These are phyloP conservation scores for Xerophyta viscosa DNA, from an alignment of 106 monocot species.

Conservation along the genomic window DNA sequence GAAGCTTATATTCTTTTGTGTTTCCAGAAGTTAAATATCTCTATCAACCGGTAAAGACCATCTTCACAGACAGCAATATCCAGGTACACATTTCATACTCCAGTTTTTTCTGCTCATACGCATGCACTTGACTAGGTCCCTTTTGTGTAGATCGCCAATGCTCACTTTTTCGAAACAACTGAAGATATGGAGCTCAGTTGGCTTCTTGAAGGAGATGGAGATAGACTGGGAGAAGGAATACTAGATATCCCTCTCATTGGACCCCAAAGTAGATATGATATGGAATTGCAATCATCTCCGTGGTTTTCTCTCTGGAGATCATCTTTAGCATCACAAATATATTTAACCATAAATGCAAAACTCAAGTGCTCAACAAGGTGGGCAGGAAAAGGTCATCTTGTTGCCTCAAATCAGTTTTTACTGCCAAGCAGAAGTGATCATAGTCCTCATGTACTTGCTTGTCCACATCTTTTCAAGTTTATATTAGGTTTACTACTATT, in stretches of 20 bases:
- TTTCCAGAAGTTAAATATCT: conserved; percentile 93
- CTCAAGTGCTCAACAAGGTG: conserved; percentile 52
- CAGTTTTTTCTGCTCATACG: too few species aligned
- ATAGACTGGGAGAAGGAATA: conserved; percentile 46
- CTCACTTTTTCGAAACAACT: conserved; percentile 76
- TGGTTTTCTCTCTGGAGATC: conserved; percentile 64
- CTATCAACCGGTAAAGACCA: conserved; percentile 80
- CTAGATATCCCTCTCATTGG: conserved; percentile 49
- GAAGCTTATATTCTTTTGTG: too few species aligned
- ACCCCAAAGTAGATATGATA: conserved; percentile 45
- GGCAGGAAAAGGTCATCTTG: conserved; percentile 66
- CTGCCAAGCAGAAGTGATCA: conserved; percentile 35
- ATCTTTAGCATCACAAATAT: conserved; percentile 50
- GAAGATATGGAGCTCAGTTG: conserved; percentile 61
- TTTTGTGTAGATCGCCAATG: conserved; percentile 58
- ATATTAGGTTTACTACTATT: background rate
- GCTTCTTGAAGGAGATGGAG: conserved; percentile 81
- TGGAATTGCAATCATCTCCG: conserved; percentile 51
- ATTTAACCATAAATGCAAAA: conserved; percentile 54
- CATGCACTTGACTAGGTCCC: background rate
- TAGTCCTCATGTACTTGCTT: conserved; percentile 43
- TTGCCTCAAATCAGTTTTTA: conserved; percentile 71
- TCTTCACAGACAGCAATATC: conserved; percentile 30
- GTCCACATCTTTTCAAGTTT: conserved; percentile 2
- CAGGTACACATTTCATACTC: conserved; percentile 35